Conservation (phyloP, 495 filamentous ascomycete genomes). For the Aspergillus cavernicola region DNA sequence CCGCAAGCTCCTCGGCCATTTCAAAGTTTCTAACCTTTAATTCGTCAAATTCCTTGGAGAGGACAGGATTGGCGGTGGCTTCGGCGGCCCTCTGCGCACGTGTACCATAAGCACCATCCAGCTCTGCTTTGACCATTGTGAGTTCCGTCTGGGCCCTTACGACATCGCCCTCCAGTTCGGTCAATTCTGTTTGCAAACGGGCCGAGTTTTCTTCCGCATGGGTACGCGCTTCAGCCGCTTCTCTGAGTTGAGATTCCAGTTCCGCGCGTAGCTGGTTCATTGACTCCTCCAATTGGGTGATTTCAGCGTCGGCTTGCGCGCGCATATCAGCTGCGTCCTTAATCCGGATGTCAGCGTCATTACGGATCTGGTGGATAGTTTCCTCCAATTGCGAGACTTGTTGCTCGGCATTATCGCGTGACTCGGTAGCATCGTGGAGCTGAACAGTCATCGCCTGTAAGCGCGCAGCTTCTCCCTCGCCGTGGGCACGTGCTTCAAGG, state of each 20-base stretch:
- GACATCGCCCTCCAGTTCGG: constrained; percentile 73
- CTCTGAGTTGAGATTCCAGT: constrained; percentile 24
- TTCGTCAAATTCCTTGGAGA: constrained; percentile 62
- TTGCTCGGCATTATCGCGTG: constrained; percentile 29
- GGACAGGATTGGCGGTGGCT: constrained; percentile 61
- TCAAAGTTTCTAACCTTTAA: constrained; percentile 58
- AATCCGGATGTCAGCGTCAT: constrained; percentile 31
- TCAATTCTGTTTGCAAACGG: constrained; percentile 61
- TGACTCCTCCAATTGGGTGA: constrained; percentile 18
- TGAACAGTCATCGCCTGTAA: constrained; percentile 25
- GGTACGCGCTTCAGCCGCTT: constrained; percentile 26
- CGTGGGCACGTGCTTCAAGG: constrained; percentile 12
- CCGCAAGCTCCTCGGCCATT: constrained; percentile 56
- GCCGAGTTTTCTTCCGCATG: constrained; percentile 44
- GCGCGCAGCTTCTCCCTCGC: constrained; percentile 21
- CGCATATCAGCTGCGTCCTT: constrained; percentile 20
- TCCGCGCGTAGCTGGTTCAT: constrained; percentile 22
- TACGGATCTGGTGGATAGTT: constrained; percentile 34
- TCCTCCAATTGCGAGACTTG: constrained; percentile 35
- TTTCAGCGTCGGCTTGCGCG: constrained; percentile 14
- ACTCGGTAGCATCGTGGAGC: constrained; percentile 23
- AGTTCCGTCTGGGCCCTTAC: constrained; percentile 86
- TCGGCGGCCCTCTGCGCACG: constrained; percentile 74
- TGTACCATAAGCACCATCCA: constrained; percentile 87
- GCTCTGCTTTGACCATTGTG: constrained; percentile 87